These are phyloP conservation scores for Zopfochytrium polystomum DNA, from an alignment of 371 early-diverging fungal species.

Conservation along the genomic window DNA sequence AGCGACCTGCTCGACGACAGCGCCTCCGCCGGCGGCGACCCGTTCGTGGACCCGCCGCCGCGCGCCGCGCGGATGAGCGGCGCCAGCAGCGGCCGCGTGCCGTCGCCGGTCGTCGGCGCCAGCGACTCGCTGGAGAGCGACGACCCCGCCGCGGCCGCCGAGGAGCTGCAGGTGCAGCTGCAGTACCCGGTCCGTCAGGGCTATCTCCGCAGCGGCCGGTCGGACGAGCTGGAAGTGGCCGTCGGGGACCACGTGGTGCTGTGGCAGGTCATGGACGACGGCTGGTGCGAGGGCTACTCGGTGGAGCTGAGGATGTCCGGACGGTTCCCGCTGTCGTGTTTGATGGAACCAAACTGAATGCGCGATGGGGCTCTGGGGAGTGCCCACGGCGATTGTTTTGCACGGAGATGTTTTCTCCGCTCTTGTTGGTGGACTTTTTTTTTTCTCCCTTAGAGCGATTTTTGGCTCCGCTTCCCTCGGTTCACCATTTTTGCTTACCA, in stretches of 20 bases:
- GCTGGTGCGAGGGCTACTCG: slow-evolving; percentile 17
- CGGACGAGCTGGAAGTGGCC: slow-evolving; percentile 13
- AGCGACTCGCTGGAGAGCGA: slow-evolving; percentile 6
- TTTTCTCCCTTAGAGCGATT: too few species aligned
- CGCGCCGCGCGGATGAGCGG: not conserved
- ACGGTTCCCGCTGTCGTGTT: slow-evolving; percentile 8
- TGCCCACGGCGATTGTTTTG: too few species aligned
- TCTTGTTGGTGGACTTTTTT: too few species aligned
- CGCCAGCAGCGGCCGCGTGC: not conserved
- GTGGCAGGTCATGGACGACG: slow-evolving; percentile 21
- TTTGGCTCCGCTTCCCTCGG: too few species aligned
- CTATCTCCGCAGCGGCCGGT: not conserved
- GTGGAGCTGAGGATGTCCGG: slow-evolving; percentile 8
- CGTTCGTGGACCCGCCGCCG: too few species aligned
- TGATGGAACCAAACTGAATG: slow-evolving; percentile 3
- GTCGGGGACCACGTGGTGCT: slow-evolving; percentile 19
- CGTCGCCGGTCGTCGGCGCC: not conserved
- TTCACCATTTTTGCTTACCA: too few species aligned
- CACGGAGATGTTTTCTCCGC: too few species aligned
- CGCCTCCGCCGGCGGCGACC: not conserved
- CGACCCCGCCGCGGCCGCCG: too few species aligned
- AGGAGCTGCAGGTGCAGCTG: too few species aligned
- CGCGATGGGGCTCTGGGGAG: too few species aligned
- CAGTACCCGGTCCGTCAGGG: slow-evolving; percentile 6
- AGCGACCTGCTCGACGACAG: not conserved